These are phyloP conservation scores for Dictyostelium purpureum DNA, from an alignment of 78 protist genomes.

Conservation along the genomic window DNA sequence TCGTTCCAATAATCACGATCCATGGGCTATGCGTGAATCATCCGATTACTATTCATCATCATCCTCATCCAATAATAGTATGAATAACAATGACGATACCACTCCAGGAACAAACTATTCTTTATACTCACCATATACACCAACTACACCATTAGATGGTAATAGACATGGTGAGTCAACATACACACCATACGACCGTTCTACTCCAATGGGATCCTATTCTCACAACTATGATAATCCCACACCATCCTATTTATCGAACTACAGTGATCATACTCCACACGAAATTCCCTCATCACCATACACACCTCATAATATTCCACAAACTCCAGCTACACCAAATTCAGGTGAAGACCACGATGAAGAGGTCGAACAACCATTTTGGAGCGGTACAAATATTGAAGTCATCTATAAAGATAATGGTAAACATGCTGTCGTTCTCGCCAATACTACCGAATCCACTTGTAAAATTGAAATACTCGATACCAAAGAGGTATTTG, in stretches of 20 bases:
- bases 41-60: not conserved
- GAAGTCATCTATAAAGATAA: slow-evolving; percentile 21
- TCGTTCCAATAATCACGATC: slow-evolving; percentile 13
- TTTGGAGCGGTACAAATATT: slow-evolving; percentile 38
- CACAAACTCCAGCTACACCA: slow-evolving; percentile 75
- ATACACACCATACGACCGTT: slow-evolving; percentile 29
- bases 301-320: slow-evolving; percentile 58
- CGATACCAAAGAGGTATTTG: not conserved
- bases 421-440: slow-evolving; percentile 30
- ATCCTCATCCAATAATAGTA: not conserved
- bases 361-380: slow-evolving; percentile 41
- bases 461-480: slow-evolving; percentile 19
- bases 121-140: slow-evolving; percentile 36
- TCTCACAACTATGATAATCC: slow-evolving; percentile 25
- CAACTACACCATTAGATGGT: slow-evolving; percentile 35
- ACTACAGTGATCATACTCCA: slow-evolving; percentile 37
- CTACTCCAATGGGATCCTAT: slow-evolving; percentile 18
- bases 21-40: slow-evolving; percentile 26
- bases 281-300: slow-evolving; percentile 50
- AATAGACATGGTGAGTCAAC: not conserved
- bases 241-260: slow-evolving; percentile 15
- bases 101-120: slow-evolving; percentile 53
- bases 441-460: not conserved
- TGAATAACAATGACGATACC: too few species aligned
- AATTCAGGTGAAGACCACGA: slow-evolving; percentile 26